Percentiles rank a stretch among this genome's conserved stretches.
Conservation (phyloP, 331 rosid genomes). For the Spiraea crenata region DNA sequence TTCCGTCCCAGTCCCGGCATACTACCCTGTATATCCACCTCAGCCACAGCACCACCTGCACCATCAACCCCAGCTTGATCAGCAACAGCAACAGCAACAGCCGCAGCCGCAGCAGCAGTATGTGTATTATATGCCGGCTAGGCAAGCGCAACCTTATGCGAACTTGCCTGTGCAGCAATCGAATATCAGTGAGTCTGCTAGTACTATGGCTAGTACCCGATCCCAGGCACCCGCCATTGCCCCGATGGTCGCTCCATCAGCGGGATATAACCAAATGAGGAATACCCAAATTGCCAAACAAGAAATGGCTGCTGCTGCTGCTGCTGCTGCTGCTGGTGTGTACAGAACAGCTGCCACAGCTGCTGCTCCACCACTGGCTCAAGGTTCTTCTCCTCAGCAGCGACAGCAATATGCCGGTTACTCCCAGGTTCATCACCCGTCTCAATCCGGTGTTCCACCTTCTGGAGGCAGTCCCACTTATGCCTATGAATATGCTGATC, state of each 20-base stretch:
- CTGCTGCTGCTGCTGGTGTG: constrained; percentile 43
- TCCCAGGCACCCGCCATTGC: constrained; percentile 65
- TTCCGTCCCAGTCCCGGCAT: constrained; percentile 50
- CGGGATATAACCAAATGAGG: constrained; percentile 58
- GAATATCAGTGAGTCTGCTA: constrained; percentile 52
- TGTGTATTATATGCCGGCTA: constrained; percentile 69
- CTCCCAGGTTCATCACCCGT: constrained; percentile 79
- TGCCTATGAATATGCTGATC: constrained; percentile 65
- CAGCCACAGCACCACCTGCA: constrained; percentile 57
- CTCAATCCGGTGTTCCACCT: constrained; percentile 65
- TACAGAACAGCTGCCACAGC: constrained; percentile 65
- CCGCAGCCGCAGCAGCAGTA: constrained; percentile 22
- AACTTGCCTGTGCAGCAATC: constrained; percentile 64
- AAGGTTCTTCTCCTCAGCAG: constrained; percentile 67
- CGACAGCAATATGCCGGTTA: constrained; percentile 68
- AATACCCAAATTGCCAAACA: constrained; percentile 60
- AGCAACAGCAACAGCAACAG: constrained; percentile 70
- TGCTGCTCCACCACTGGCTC: constrained; percentile 63
- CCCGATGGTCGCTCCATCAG: constrained; percentile 39
- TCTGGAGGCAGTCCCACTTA: constrained; percentile 51
- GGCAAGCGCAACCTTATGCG: constrained; percentile 70
- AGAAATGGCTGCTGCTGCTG: constrained; percentile 56
- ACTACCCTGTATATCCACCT: constrained; percentile 77
- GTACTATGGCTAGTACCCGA: constrained; percentile 45
- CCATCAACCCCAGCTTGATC: constrained; percentile 60